These are phyloP conservation scores for Escovopsis sp. DNA, from an alignment of 2,329 filamentous ascomycete genomes.

Conservation along the genomic window DNA sequence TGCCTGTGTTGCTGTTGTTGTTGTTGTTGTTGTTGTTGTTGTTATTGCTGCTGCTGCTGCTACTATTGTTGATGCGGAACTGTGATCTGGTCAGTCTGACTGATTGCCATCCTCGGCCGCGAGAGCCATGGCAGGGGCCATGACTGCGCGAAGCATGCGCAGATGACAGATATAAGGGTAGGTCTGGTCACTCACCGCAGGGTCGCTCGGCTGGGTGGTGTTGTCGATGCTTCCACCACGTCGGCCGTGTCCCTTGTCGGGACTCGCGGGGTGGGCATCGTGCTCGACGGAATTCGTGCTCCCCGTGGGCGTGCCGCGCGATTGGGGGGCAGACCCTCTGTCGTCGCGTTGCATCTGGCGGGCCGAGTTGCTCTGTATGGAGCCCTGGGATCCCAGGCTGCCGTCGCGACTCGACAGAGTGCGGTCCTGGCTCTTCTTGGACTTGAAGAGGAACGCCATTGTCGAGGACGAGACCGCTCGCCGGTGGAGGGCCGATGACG, in stretches of 20 bases:
- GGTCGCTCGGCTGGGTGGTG: conserved; percentile 25
- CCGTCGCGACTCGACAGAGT: conserved; percentile 39
- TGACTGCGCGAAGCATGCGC: no score
- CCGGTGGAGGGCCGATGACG: conserved; percentile 14
- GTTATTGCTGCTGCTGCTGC: conserved; percentile 11
- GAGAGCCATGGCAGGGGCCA: no score
- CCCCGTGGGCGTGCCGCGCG: conserved; percentile 57
- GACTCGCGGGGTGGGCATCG: conserved; percentile 40
- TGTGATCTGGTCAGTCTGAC: conserved; percentile 13
- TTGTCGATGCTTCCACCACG: conserved; percentile 36
- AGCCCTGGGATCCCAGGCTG: conserved; percentile 30
- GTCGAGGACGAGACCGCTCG: conserved; percentile 26
- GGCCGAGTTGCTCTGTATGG: conserved; percentile 31
- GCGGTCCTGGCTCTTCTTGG: conserved; percentile 60
- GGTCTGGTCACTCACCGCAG: conserved; percentile 26
- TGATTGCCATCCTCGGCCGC: no score
- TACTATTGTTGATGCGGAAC: conserved; percentile 34
- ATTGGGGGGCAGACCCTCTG: conserved; percentile 31
- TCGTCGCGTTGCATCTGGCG: conserved; percentile 33
- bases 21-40: conserved; percentile 22
- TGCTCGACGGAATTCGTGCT: conserved; percentile 60
- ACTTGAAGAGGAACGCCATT: conserved; percentile 76
- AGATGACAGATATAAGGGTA: no score
- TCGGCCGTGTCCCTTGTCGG: conserved; percentile 46
- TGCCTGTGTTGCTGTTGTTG: no score